Evolutionary conservation across 257 asterid genomes (phyloP).

Genomic region (Ligustrum vulgare): DNA sequence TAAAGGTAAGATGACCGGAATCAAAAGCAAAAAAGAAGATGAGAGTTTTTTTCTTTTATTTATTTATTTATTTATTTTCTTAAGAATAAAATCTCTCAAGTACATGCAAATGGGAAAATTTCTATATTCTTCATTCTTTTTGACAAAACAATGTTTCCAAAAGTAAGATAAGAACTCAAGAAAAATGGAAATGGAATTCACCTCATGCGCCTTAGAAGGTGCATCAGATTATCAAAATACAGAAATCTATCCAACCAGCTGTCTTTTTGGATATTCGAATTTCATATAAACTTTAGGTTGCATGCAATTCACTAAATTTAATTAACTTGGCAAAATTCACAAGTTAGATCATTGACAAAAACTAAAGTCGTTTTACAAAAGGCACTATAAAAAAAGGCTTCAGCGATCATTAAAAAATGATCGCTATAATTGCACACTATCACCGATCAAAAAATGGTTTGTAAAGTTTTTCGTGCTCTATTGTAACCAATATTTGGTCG

Average conservation of each 20-base stretch:
- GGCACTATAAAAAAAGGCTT: too few species aligned
- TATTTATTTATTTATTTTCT: too few species aligned
- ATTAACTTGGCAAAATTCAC: background rate
- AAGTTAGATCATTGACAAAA: background rate
- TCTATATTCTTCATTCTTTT: slow-evolving; percentile 38
- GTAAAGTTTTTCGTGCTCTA: too few species aligned
- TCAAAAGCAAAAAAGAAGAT: slow-evolving; percentile 21
- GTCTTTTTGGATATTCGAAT: slow-evolving; percentile 18
- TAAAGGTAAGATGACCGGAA: background rate
- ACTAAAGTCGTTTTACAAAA: background rate
- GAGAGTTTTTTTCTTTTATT: slow-evolving; percentile 20
- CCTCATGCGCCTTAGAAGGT: slow-evolving; percentile 1
- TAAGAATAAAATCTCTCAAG: slow-evolving; percentile 38
- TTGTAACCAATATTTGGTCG: too few species aligned
- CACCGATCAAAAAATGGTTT: too few species aligned
- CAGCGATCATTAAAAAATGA: too few species aligned
- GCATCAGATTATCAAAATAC: slow-evolving; percentile 21
- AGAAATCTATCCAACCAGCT: slow-evolving; percentile 20
- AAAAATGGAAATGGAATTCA: background rate
- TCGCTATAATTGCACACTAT: too few species aligned
- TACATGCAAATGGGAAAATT: slow-evolving; percentile 32
- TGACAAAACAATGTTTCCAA: slow-evolving; percentile 36
- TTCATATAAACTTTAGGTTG: background rate
- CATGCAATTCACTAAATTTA: background rate
- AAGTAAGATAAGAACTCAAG: slow-evolving; percentile 22